Evolutionary conservation across 164 flowering plant genomes (phyloP).

Genomic region (Chimonanthus salicifolius): DNA sequence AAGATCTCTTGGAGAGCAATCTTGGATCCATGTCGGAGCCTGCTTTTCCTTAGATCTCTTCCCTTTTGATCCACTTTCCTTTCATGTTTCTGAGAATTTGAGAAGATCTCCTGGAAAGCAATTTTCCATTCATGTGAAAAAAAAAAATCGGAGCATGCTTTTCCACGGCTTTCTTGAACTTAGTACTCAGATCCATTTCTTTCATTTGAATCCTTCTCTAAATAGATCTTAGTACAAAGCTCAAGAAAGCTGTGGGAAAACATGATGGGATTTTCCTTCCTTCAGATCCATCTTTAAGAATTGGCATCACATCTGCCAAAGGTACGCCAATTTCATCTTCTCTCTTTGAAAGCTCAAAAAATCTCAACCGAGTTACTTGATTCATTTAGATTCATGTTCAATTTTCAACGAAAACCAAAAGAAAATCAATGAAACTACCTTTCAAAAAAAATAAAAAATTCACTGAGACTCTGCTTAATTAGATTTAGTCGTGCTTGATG

Average conservation of each 20-base stretch:
- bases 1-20: neutral
- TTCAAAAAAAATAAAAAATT: too few species aligned
- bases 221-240: slow-evolving; percentile 17
- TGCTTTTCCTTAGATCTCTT: slow-evolving; percentile 51
- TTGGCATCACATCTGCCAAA: neutral
- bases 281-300: neutral
- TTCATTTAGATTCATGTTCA: too few species aligned
- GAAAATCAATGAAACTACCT: too few species aligned
- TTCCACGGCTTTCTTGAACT: slow-evolving; percentile 55
- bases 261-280: slow-evolving; percentile 9
- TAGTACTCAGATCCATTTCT: slow-evolving; percentile 20
- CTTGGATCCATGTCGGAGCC: slow-evolving; percentile 17
- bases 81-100: neutral
- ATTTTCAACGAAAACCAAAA: too few species aligned
- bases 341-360: neutral
- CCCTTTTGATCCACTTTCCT: neutral
- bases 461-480: neutral
- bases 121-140: neutral
- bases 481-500: too few species aligned
- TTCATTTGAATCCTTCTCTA: neutral
- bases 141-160: slow-evolving; percentile 29
- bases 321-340: neutral
- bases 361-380: neutral
- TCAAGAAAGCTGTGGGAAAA: slow-evolving; percentile 29
- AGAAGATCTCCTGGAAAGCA: neutral